Conservation (phyloP, 768 basidiomycete genomes). For the Kwoniella botswanensis region DNA sequence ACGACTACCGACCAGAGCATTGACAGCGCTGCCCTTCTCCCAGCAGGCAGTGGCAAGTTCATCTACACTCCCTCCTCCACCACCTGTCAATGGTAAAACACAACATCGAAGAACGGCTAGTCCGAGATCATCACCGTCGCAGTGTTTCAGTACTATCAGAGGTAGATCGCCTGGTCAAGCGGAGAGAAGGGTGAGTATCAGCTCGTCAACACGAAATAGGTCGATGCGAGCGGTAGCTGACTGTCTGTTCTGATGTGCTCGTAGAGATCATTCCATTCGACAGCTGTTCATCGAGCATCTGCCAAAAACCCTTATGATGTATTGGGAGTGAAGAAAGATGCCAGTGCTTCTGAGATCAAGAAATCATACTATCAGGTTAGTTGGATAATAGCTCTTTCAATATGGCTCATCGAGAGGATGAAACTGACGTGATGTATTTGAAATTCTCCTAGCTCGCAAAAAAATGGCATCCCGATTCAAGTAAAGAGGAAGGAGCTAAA, state of each 20-base stretch:
- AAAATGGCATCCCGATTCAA: conserved; percentile 97
- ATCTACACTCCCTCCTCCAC: conserved; percentile 27
- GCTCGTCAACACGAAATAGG: background rate
- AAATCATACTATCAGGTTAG: conserved; percentile 93
- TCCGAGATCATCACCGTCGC: conserved; percentile 17
- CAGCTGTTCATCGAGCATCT: conserved; percentile 63
- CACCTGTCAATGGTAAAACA: background rate
- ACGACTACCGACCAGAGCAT: conserved; percentile 35
- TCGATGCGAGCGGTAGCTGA: background rate
- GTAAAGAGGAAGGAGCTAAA: conserved; percentile 78
- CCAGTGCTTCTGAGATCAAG: conserved; percentile 87
- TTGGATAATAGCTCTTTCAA: background rate
- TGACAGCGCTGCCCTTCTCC: conserved; percentile 28
- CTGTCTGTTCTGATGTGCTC: background rate
- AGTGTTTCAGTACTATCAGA: conserved; percentile 13
- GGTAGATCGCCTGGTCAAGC: background rate
- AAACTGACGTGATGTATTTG: background rate
- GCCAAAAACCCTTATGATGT: conserved; percentile 87
- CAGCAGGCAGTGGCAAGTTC: conserved; percentile 34
- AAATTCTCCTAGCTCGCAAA: conserved; percentile 75
- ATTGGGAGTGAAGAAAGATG: conserved; percentile 84
- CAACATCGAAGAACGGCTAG: conserved; percentile 17
- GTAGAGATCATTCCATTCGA: conserved; percentile 79
- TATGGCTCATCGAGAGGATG: too few species aligned
- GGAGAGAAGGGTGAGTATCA: conserved; percentile 3